Conservation (phyloP, 2,329 filamentous ascomycete genomes). For the Calonectria naviculata region DNA sequence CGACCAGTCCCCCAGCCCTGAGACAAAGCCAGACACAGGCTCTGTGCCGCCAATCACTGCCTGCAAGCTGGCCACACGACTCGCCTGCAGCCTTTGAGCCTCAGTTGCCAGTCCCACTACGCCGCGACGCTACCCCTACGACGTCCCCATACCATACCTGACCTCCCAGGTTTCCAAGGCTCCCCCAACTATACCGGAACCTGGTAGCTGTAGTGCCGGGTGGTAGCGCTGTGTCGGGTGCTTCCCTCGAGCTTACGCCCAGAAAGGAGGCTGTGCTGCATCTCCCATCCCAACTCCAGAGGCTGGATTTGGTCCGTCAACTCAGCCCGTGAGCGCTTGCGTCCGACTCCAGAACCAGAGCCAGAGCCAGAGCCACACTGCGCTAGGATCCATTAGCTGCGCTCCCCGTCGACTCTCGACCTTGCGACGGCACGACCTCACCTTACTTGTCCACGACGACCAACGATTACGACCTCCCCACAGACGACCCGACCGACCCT, state of each 20-base stretch:
- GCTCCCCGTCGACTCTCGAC: neutral
- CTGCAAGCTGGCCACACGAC: conserved; percentile 41
- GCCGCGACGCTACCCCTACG: conserved; percentile 28
- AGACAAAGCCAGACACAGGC: neutral
- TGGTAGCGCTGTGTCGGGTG: conserved; percentile 9
- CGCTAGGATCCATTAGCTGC: conserved; percentile 9
- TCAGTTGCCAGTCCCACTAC: conserved; percentile 37
- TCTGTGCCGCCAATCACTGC: conserved; percentile 34
- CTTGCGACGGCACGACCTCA: conserved; percentile 18
- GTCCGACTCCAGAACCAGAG: conserved; percentile 2
- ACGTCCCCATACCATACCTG: neutral
- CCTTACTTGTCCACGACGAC: conserved; percentile 18
- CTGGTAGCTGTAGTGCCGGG: conserved; percentile 3
- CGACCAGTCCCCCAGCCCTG: neutral
- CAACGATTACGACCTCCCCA: conserved; percentile 19
- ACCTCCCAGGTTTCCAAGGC: conserved; percentile 6
- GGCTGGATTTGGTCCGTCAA: conserved; percentile 16
- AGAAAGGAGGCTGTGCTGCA: conserved; percentile 32
- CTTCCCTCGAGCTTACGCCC: conserved; percentile 23
- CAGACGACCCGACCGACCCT: conserved; percentile 10
- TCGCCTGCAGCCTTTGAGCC: conserved; percentile 39
- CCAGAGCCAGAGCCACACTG: conserved; percentile 7
- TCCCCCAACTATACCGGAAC: conserved; percentile 9
- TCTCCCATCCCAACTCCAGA: conserved; percentile 19
- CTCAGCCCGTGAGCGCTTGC: conserved; percentile 20